Evolutionary conservation across 2,329 filamentous ascomycete species (phyloP).

Genomic region (Juglanconis oblonga): DNA sequence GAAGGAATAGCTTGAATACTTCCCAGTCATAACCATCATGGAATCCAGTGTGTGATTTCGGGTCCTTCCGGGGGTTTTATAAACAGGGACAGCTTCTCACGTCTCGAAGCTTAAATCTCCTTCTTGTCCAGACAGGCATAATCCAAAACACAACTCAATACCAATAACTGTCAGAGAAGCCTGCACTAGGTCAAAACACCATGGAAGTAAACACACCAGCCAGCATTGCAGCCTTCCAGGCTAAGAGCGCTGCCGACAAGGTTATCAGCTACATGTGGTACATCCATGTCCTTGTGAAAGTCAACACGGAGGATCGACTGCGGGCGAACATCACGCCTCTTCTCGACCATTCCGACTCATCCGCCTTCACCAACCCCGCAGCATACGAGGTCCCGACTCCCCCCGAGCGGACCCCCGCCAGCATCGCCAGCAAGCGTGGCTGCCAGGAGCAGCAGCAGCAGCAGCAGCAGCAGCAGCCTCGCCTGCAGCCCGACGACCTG

Average conservation of each 20-base stretch:
- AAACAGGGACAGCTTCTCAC: too few species aligned
- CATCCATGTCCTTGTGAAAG: slow-evolving; percentile 10
- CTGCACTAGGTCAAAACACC: background rate
- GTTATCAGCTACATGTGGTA: slow-evolving; percentile 16
- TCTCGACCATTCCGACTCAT: background rate
- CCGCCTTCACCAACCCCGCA: background rate
- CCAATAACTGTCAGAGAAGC: too few species aligned
- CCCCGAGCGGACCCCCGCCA: background rate
- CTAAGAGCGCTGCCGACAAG: background rate
- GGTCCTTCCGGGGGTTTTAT: too few species aligned
- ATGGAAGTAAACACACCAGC: background rate
- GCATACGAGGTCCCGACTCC: too few species aligned
- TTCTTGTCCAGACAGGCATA: too few species aligned
- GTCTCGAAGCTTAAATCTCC: too few species aligned
- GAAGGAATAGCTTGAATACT: too few species aligned
- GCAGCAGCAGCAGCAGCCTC: background rate
- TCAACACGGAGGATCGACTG: slow-evolving; percentile 12
- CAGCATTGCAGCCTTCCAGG: background rate
- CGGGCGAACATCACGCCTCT: slow-evolving; percentile 1
- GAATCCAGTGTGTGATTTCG: too few species aligned
- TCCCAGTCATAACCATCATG: too few species aligned
- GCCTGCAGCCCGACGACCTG: slow-evolving; percentile 10
- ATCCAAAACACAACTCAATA: too few species aligned
- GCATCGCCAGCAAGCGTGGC: background rate
- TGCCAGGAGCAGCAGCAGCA: background rate